phyloP scores from a whole-genome alignment of 179 eudicot genomes.

The Camellia oleifera region DNA sequence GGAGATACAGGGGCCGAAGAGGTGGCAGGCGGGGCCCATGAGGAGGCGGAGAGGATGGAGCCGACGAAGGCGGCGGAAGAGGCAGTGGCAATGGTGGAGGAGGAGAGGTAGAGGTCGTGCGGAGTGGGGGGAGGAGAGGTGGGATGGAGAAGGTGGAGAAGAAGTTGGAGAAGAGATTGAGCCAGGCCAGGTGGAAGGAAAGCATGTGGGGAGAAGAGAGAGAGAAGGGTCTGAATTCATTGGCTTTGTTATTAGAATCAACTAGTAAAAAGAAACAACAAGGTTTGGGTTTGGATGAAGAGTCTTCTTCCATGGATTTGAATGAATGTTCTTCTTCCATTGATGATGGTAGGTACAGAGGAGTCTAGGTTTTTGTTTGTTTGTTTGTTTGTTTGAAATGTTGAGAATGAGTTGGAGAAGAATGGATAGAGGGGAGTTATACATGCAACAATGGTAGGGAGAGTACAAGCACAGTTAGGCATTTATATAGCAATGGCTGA shows the following conservation, averaged over 20 bases:
- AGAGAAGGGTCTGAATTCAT: constrained; percentile 37
- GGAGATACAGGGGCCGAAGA: constrained; percentile 49
- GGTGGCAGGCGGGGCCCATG: constrained; percentile 59
- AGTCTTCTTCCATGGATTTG: too few species aligned
- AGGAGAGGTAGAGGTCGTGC: constrained; percentile 50
- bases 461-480: too few species aligned
- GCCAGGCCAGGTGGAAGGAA: constrained; percentile 66
- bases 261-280: constrained; percentile 26
- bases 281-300: background rate
- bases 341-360: too few species aligned
- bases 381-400: too few species aligned
- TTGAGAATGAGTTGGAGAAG: too few species aligned
- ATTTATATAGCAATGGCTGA: too few species aligned
- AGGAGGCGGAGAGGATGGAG: constrained; percentile 49
- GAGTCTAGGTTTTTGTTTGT: too few species aligned
- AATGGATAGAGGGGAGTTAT: too few species aligned
- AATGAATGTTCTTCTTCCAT: too few species aligned
- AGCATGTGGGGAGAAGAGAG: constrained; percentile 45
- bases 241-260: constrained; percentile 38
- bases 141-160: constrained; percentile 68
- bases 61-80: constrained; percentile 48
- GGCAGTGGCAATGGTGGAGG: constrained; percentile 35
- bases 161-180: constrained; percentile 57
- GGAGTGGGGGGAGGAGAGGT: constrained; percentile 53
- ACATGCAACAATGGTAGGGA: too few species aligned